Evolutionary conservation across 2,329 filamentous ascomycete genomes (phyloP).

Genomic region (Stenocarpella maydis): DNA sequence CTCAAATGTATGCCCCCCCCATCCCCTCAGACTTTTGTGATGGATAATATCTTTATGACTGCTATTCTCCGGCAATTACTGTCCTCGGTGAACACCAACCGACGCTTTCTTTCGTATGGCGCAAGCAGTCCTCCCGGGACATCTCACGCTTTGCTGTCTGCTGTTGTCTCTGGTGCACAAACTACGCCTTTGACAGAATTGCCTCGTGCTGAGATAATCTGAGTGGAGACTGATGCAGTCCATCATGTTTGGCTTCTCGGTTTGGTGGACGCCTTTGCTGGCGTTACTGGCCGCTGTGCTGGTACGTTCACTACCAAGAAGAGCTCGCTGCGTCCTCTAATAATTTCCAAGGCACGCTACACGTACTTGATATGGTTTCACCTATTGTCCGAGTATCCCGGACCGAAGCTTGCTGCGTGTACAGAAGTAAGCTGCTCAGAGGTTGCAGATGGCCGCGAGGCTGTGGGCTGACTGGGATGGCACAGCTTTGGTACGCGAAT

Average conservation of each 20-base stretch:
- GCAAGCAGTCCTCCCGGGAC: background rate
- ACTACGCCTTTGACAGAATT: background rate
- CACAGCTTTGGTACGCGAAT: constrained; percentile 36
- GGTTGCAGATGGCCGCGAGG: no score
- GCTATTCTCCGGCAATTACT: background rate
- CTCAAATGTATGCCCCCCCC: background rate
- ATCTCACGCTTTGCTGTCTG: background rate
- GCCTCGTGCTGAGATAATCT: no score
- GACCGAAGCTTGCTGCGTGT: constrained; percentile 36
- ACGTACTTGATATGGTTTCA: constrained; percentile 35
- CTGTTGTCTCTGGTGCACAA: background rate
- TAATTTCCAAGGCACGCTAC: background rate
- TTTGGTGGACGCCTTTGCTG: background rate
- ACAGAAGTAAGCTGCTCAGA: constrained; percentile 33
- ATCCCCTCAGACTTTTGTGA: background rate
- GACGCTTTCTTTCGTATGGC: no score
- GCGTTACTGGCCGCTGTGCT: background rate
- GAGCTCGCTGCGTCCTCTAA: background rate
- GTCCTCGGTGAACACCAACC: background rate
- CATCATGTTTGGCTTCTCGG: constrained; percentile 4
- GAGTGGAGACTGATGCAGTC: rapidly evolving
- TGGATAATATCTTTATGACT: background rate
- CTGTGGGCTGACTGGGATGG: background rate
- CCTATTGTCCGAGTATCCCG: constrained; percentile 38
- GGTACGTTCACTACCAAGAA: background rate